phyloP scores from a whole-genome alignment of 2,329 filamentous ascomycete genomes.

The Didymella exigua region DNA sequence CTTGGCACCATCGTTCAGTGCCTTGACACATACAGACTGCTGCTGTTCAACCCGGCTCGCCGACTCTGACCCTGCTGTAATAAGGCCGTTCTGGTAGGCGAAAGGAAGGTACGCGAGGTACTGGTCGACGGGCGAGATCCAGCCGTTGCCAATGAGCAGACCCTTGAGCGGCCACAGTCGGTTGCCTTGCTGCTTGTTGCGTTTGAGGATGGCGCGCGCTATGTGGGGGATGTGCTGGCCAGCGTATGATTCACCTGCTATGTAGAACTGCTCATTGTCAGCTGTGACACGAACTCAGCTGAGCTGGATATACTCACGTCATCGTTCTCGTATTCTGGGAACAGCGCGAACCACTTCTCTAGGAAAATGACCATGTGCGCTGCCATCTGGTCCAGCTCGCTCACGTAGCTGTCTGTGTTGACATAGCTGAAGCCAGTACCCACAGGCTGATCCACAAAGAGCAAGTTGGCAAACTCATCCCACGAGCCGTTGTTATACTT shows the following conservation, averaged over 20 bases:
- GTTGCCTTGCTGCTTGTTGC: conserved; percentile 68
- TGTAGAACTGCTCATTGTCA: conserved; percentile 70
- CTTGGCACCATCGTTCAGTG: conserved; percentile 63
- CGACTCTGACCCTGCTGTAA: conserved; percentile 68
- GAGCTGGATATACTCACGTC: conserved; percentile 68
- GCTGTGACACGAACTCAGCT: not conserved
- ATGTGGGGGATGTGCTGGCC: conserved; percentile 98
- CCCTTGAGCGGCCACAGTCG: conserved; percentile 79
- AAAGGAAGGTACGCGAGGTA: conserved; percentile 86
- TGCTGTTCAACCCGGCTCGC: conserved; percentile 71
- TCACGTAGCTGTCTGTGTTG: conserved; percentile 83
- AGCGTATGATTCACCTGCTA: conserved; percentile 95
- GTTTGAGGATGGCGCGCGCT: conserved; percentile 84
- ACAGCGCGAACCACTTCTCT: conserved; percentile 87
- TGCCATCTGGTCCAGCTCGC: conserved; percentile 87
- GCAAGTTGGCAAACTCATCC: conserved; percentile 96
- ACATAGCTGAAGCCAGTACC: conserved; percentile 97
- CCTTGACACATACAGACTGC: conserved; percentile 69
- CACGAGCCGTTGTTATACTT: conserved; percentile 91
- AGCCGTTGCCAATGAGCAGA: conserved; percentile 93
- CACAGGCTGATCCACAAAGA: conserved; percentile 97
- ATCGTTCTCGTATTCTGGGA: conserved; percentile 88
- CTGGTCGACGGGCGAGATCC: conserved; percentile 90
- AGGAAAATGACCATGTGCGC: conserved; percentile 85
- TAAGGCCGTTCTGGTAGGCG: conserved; percentile 75